Evolutionary conservation across 768 basidiomycete genomes (phyloP).

Genomic region (Suillus subluteus): DNA sequence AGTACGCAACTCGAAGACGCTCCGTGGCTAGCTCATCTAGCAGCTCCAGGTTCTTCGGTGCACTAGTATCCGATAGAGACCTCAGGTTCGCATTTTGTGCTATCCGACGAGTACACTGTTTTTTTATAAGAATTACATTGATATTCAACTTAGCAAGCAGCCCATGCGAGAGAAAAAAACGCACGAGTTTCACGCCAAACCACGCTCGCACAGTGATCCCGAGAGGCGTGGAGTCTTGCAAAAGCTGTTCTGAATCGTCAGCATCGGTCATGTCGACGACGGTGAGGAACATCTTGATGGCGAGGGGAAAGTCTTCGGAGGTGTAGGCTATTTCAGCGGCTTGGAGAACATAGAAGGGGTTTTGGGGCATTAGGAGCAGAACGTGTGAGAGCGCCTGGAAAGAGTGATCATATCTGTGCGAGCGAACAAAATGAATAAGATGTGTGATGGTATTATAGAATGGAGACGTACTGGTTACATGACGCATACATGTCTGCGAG

Average conservation of each 20-base stretch:
- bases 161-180: constrained; percentile 26
- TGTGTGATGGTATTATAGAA: background rate
- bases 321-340: constrained; percentile 90
- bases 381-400: constrained; percentile 81
- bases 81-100: constrained; percentile 42
- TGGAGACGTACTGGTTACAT: constrained; percentile 65
- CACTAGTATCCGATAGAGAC: constrained; percentile 60
- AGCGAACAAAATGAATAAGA: constrained; percentile 9
- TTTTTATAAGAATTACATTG: constrained; percentile 6
- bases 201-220: constrained; percentile 68
- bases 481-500: constrained; percentile 79
- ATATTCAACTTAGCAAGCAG: constrained; percentile 4
- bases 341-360: constrained; percentile 80
- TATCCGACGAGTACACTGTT: constrained; percentile 64
- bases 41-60: constrained; percentile 56
- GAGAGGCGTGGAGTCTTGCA: constrained; percentile 51
- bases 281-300: constrained; percentile 79
- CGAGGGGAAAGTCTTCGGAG: constrained; percentile 65
- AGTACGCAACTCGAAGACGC: constrained; percentile 64
- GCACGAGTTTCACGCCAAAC: constrained; percentile 82
- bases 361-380: constrained; percentile 82
- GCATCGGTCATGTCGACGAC: constrained; percentile 78
- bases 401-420: constrained; percentile 66
- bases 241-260: constrained; percentile 51
- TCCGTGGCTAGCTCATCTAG: constrained; percentile 79